These are phyloP conservation scores for Vitis hybrid DNA, from an alignment of 177 flowering plant species.

Conservation along the genomic window DNA sequence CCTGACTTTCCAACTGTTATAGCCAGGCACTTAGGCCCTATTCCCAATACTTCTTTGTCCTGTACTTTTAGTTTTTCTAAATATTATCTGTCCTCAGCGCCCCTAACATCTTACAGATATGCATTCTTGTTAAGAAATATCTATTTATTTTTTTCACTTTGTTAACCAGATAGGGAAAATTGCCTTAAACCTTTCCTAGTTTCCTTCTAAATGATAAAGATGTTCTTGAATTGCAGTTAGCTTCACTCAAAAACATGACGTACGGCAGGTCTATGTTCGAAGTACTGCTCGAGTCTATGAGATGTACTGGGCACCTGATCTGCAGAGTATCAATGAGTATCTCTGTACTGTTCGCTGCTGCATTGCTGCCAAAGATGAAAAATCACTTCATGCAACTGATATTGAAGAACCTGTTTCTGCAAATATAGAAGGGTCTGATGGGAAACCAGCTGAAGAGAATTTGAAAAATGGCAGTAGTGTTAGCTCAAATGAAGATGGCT, in stretches of 20 bases:
- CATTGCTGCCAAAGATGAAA: conserved; percentile 44
- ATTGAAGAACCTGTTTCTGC: conserved; percentile 22
- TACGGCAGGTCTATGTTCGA: conserved; percentile 75
- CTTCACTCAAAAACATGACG: conserved; percentile 58
- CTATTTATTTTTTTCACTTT: too few relatives aligned
- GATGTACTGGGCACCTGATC: conserved; percentile 55
- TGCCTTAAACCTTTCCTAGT: too few relatives aligned
- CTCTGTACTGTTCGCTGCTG: conserved; percentile 90
- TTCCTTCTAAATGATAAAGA: background rate
- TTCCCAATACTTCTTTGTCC: too few relatives aligned
- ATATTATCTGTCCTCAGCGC: too few relatives aligned
- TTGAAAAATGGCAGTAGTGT: conserved; percentile 23
- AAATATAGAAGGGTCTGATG: conserved; percentile 14
- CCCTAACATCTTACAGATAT: too few relatives aligned
- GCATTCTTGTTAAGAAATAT: too few relatives aligned
- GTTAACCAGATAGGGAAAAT: too few relatives aligned
- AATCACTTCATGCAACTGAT: conserved; percentile 23
- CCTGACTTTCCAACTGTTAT: too few relatives aligned
- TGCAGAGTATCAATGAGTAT: conserved; percentile 54
- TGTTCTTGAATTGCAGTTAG: conserved; percentile 46
- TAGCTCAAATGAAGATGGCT: conserved; percentile 62
- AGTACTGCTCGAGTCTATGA: conserved; percentile 87
- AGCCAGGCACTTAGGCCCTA: too few relatives aligned
- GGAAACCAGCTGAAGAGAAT: conserved; percentile 17
- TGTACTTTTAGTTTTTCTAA: too few relatives aligned